A percentile compares a stretch with the other conserved stretches of the same genome.
Conservation (phyloP, 345 rosid species). For the Rubroshorea leprosula region DNA sequence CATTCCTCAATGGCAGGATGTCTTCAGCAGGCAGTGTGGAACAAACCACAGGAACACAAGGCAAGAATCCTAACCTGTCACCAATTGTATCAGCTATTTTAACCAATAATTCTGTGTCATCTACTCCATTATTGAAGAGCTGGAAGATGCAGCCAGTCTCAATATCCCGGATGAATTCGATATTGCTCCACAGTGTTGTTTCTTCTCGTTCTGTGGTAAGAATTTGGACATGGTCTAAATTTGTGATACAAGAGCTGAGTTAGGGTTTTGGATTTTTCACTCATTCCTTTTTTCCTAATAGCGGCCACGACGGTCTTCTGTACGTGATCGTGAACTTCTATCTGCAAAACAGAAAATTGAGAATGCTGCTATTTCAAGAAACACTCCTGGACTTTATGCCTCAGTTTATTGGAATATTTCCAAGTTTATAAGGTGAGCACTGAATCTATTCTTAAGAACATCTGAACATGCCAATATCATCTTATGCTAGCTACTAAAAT, state of each 20-base stretch:
- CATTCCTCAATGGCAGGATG: conserved; percentile 17
- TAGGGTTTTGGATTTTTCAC: not conserved
- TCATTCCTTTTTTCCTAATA: conserved; percentile 21
- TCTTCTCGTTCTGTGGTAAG: conserved; percentile 50
- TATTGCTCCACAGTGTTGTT: conserved; percentile 38
- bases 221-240: not conserved
- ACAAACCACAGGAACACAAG: conserved; percentile 1
- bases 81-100: too few species aligned
- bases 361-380: conserved; percentile 39
- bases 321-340: conserved; percentile 61
- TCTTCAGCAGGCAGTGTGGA: conserved; percentile 13
- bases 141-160: conserved; percentile 26
- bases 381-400: conserved; percentile 63
- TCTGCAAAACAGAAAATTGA: conserved; percentile 60
- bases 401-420: conserved; percentile 81
- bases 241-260: not conserved
- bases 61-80: conserved; percentile 13
- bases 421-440: conserved; percentile 64
- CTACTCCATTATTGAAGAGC: conserved; percentile 24
- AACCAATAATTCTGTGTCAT: conserved; percentile 8
- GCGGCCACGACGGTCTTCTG: conserved; percentile 82
- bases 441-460: not conserved
- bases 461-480: not conserved
- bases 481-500: conserved; percentile 10
- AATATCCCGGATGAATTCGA: conserved; percentile 53